Percentiles rank a stretch among this genome's conserved stretches.
Conservation (phyloP, 2,329 filamentous ascomycete species). For the Chaetomium olivaceum region DNA sequence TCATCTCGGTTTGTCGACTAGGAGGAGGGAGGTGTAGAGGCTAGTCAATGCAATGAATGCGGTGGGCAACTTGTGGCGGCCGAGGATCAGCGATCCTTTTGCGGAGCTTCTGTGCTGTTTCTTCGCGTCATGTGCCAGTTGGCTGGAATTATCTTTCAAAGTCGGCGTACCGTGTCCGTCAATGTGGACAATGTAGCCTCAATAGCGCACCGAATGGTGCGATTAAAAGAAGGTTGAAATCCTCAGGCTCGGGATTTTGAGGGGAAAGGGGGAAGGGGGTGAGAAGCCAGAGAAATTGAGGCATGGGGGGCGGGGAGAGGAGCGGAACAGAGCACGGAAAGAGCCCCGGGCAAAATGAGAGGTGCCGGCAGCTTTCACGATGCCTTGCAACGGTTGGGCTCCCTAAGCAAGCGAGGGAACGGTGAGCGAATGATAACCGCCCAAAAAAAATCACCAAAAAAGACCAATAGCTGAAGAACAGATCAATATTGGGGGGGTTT, state of each 20-base stretch:
- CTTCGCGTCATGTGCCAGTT: slow-evolving; percentile 14
- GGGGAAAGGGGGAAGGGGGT: neutral
- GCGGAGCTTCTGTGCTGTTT: slow-evolving; percentile 10
- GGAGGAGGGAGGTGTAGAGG: neutral
- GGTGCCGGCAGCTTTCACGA: slow-evolving; percentile 23
- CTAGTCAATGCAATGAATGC: slow-evolving; percentile 7
- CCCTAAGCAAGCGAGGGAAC: slow-evolving; percentile 5
- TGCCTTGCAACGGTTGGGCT: slow-evolving; percentile 13
- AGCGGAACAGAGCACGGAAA: slow-evolving; percentile 2
- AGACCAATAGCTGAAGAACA: neutral
- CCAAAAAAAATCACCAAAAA: neutral
- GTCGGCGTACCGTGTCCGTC: neutral
- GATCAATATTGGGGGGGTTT: neutral
- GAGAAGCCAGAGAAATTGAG: neutral
- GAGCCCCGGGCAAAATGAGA: slow-evolving; percentile 12
- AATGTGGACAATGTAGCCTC: neutral
- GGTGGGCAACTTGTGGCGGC: neutral
- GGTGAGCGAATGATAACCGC: neutral
- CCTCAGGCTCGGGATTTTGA: neutral
- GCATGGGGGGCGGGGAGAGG: neutral
- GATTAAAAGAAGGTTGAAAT: neutral
- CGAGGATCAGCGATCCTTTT: slow-evolving; percentile 14
- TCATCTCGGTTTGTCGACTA: slow-evolving; percentile 23
- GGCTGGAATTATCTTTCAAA: slow-evolving; percentile 4
- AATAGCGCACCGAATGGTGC: neutral